Percentiles rank a stretch among this genome's conserved stretches.
Evolutionary conservation across 176 grass and related monocot species (phyloP).

Genomic region (Dendrocalamus sinicus): DNA sequence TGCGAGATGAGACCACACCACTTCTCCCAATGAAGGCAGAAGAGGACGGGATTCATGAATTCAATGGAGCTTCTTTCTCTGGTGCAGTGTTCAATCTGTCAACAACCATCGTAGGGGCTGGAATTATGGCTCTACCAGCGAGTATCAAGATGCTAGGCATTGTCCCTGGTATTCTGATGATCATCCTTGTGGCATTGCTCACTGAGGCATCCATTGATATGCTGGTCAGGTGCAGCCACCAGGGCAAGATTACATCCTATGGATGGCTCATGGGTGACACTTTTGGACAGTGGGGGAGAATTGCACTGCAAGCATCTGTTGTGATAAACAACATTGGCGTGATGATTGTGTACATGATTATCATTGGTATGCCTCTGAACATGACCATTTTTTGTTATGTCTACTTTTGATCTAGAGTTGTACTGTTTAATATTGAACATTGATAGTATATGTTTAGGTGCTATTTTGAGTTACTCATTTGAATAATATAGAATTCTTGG

Average conservation of each 20-base stretch:
- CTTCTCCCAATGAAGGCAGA: slow-evolving; percentile 55
- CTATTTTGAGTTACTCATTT: neutral
- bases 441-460: neutral
- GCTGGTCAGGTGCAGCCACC: slow-evolving; percentile 76
- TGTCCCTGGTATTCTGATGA: slow-evolving; percentile 75
- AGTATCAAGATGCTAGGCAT: slow-evolving; percentile 90
- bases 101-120: slow-evolving; percentile 78
- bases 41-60: slow-evolving; percentile 44
- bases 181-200: slow-evolving; percentile 68
- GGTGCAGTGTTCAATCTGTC: slow-evolving; percentile 90
- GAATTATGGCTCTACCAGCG: slow-evolving; percentile 86
- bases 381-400: no score
- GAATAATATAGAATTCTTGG: neutral
- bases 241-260: slow-evolving; percentile 64
- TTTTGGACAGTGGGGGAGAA: slow-evolving; percentile 63
- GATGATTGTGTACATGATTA: slow-evolving; percentile 89
- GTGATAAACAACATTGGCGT: slow-evolving; percentile 78
- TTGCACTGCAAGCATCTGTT: slow-evolving; percentile 66
- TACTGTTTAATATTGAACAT: slow-evolving; percentile 11
- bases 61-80: slow-evolving; percentile 70
- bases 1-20: slow-evolving; percentile 44
- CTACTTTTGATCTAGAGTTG: no score
- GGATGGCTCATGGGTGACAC: slow-evolving; percentile 71
- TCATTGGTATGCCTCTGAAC: slow-evolving; percentile 60
- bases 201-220: slow-evolving; percentile 87